Evolutionary conservation across 2,329 filamentous ascomycete genomes (phyloP).

Genomic region (Fusarium sp.): DNA sequence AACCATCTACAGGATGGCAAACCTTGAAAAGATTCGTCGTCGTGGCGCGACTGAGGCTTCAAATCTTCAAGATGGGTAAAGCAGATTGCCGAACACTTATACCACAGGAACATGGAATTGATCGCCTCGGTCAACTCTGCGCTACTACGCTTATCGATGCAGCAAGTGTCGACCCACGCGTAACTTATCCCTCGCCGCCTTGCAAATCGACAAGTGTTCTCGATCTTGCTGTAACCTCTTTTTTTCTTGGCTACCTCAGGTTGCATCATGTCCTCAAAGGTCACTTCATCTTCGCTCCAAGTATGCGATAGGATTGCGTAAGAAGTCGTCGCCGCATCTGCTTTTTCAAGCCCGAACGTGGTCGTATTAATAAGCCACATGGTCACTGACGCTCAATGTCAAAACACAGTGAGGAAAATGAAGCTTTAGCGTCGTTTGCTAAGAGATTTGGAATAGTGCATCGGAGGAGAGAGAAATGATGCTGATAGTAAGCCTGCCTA

Average conservation of each 20-base stretch:
- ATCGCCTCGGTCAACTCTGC: conserved; percentile 14
- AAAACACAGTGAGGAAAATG: too few relatives aligned
- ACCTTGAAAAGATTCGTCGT: accelerated
- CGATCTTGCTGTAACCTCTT: background rate
- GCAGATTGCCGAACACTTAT: background rate
- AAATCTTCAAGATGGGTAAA: conserved; percentile 12
- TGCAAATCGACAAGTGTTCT: background rate
- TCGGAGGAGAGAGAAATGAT: too few relatives aligned
- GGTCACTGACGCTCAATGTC: too few relatives aligned
- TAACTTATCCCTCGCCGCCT: background rate
- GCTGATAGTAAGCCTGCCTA: too few relatives aligned
- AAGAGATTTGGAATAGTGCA: too few relatives aligned
- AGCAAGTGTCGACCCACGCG: conserved; percentile 16
- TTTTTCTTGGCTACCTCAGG: accelerated
- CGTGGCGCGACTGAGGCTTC: accelerated
- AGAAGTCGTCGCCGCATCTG: background rate
- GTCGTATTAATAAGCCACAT: conserved; percentile 16
- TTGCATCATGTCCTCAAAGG: background rate
- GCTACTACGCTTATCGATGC: conserved; percentile 11
- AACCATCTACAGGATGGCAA: conserved; percentile 7
- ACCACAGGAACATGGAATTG: conserved; percentile 17
- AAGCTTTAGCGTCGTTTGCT: too few relatives aligned
- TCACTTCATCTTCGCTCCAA: background rate
- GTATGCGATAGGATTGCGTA: conserved; percentile 18
- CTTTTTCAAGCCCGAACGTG: background rate